phyloP scores from a whole-genome alignment of 2,329 filamentous ascomycete genomes.

The Bipolaris bicolor region DNA sequence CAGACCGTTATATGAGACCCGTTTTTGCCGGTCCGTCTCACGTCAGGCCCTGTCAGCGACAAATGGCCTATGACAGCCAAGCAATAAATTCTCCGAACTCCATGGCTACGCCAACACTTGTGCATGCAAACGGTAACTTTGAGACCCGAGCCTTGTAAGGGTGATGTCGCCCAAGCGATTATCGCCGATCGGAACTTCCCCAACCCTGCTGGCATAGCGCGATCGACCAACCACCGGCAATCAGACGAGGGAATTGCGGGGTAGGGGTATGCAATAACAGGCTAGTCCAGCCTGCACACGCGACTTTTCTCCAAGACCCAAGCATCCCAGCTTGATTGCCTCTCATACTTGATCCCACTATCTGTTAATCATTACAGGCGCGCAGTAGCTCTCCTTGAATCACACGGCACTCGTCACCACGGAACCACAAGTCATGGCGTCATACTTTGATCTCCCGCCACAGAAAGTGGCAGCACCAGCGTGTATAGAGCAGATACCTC shows the following conservation, averaged over 20 bases:
- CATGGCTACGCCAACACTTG: background rate
- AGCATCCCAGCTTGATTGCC: conserved; percentile 22
- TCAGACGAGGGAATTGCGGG: conserved; percentile 13
- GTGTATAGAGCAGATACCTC: conserved; percentile 17
- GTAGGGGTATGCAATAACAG: conserved; percentile 8
- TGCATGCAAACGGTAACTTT: background rate
- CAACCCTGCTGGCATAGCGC: conserved; percentile 9
- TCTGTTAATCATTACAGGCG: conserved; percentile 10
- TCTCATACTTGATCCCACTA: conserved; percentile 10
- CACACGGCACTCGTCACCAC: background rate
- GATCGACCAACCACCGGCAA: conserved; percentile 6
- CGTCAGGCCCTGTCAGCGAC: background rate
- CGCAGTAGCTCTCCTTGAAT: background rate
- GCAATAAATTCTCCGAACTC: background rate
- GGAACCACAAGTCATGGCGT: conserved; percentile 35
- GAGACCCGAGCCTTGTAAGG: background rate
- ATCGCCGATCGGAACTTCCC: conserved; percentile 13
- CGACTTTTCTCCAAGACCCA: conserved; percentile 7
- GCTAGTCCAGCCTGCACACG: conserved; percentile 3
- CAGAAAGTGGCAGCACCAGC: conserved; percentile 25
- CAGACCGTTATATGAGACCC: conserved; percentile 1
- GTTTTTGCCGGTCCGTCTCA: conserved; percentile 6
- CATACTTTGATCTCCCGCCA: conserved; percentile 43
- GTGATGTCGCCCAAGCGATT: conserved; percentile 20
- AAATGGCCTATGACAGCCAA: background rate